Percentiles rank a stretch among this genome's conserved stretches.
Evolutionary conservation across 2,329 filamentous ascomycete genomes (phyloP).

Genomic region (Stemphylium lycopersici): DNA sequence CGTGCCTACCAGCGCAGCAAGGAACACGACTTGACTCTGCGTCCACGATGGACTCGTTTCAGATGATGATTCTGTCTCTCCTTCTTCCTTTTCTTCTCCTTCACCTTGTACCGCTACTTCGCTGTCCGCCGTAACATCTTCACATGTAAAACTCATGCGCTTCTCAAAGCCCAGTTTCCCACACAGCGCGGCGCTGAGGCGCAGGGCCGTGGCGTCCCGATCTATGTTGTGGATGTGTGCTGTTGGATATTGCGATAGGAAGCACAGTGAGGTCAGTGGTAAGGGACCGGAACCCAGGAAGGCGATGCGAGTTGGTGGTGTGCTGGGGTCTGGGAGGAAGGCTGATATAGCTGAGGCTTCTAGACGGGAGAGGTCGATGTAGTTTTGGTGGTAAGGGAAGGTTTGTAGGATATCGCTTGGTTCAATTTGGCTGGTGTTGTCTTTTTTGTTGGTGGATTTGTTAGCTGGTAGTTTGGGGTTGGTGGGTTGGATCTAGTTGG

Average conservation of each 20-base stretch:
- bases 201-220: slow-evolving; percentile 45
- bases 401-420: slow-evolving; percentile 1
- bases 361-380: slow-evolving; percentile 55
- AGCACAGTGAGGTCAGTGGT: slow-evolving; percentile 56
- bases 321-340: slow-evolving; percentile 26
- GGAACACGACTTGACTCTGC: slow-evolving; percentile 55
- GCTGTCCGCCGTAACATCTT: slow-evolving; percentile 35
- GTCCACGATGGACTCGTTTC: too few species aligned
- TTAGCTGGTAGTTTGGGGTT: neutral
- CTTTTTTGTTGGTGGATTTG: neutral
- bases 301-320: slow-evolving; percentile 46
- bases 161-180: slow-evolving; percentile 46
- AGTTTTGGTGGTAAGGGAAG: slow-evolving; percentile 60
- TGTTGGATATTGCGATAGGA: slow-evolving; percentile 45
- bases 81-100: too few species aligned
- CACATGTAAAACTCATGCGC: slow-evolving; percentile 49
- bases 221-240: slow-evolving; percentile 53
- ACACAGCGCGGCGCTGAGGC: slow-evolving; percentile 40
- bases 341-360: slow-evolving; percentile 53
- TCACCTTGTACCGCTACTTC: too few species aligned
- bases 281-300: slow-evolving; percentile 61
- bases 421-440: neutral
- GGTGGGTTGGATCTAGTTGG: neutral
- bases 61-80: too few species aligned
- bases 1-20: slow-evolving; percentile 58